Conservation (phyloP, 352 stramenopile species). For the Pelagophyceae sp. region DNA sequence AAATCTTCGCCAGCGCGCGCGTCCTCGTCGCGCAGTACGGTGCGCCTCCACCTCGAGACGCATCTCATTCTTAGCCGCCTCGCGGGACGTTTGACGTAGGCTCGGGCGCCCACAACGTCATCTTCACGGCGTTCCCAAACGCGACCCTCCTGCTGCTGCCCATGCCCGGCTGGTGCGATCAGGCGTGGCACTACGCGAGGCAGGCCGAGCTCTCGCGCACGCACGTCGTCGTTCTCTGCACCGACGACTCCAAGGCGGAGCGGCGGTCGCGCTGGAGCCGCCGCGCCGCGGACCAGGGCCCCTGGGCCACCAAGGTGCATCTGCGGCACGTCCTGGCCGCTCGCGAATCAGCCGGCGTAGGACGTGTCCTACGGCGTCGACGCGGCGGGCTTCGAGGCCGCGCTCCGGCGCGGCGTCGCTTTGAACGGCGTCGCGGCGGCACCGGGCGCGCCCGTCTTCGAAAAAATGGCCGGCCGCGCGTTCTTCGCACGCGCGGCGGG, state of each 20-base stretch:
- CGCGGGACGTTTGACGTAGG: too few relatives aligned
- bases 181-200: constrained; percentile 22
- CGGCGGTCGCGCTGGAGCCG: constrained; percentile 16
- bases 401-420: background rate
- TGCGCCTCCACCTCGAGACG: too few relatives aligned
- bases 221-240: constrained; percentile 12
- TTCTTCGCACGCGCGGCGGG: too few relatives aligned
- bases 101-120: constrained; percentile 30
- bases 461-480: background rate
- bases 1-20: background rate
- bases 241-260: background rate
- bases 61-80: too few relatives aligned
- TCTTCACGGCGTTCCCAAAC: constrained; percentile 22
- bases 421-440: too few relatives aligned
- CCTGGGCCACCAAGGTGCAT: constrained; percentile 25
- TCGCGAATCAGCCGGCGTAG: too few relatives aligned
- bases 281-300: constrained; percentile 10
- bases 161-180: constrained; percentile 31
- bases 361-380: constrained; percentile 17
- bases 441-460: background rate
- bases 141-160: constrained; percentile 27
- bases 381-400: background rate
- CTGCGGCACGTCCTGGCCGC: too few relatives aligned
- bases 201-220: constrained; percentile 22
- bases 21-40: constrained; percentile 26